phyloP scores from a whole-genome alignment of 208 protist species.

The Acanthamoeba lenticulata region DNA sequence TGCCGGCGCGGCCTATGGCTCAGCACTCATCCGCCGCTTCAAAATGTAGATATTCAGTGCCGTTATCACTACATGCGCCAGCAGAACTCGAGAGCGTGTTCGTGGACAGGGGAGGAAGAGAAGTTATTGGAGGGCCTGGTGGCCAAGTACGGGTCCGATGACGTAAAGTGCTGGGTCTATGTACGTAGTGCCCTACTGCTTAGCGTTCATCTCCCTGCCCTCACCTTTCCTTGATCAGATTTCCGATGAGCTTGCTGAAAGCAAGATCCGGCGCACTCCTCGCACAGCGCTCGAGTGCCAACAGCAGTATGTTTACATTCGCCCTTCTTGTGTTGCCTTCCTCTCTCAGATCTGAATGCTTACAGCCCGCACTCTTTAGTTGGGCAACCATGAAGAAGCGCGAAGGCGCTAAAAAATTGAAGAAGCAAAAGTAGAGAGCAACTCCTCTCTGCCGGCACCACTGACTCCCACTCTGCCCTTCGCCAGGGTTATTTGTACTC shows the following conservation, averaged over 20 bases:
- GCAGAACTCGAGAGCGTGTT: conserved; percentile 19
- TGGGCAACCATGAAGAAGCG: not conserved
- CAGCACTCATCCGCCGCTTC: not conserved
- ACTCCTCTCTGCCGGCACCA: too few relatives aligned
- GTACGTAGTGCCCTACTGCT: not conserved
- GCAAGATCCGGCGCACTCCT: not conserved
- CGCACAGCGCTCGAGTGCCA: conserved; percentile 27
- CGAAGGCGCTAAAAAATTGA: not conserved
- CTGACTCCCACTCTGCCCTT: too few relatives aligned
- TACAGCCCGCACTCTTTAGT: not conserved
- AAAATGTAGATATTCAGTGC: conserved; percentile 68
- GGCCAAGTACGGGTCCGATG: not conserved
- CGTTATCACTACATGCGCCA: conserved; percentile 63
- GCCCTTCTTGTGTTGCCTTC: not conserved
- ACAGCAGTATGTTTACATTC: not conserved
- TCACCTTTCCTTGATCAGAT: not conserved
- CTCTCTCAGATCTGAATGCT: not conserved
- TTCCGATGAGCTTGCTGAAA: conserved; percentile 11
- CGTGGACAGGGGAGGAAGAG: conserved; percentile 33
- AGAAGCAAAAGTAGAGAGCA: not conserved
- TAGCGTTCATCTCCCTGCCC: too few relatives aligned
- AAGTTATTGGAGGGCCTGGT: not conserved
- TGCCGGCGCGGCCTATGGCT: not conserved
- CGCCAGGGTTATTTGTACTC: too few relatives aligned
- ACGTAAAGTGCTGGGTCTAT: not conserved